phyloP scores from a whole-genome alignment of 371 early-diverging fungal species.

The Phascolomyces articulosus region DNA sequence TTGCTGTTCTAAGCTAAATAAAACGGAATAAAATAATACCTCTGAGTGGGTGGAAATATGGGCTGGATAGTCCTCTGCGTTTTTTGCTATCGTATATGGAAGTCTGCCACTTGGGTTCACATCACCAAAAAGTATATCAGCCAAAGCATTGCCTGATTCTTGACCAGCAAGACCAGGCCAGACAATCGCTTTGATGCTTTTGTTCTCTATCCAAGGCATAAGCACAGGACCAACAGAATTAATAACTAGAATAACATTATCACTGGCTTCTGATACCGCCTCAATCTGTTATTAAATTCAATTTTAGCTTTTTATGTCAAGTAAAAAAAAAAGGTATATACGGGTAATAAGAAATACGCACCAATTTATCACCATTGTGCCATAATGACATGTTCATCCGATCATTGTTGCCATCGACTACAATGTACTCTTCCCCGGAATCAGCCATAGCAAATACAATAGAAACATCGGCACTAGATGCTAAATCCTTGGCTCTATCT shows the following conservation, averaged over 20 bases:
- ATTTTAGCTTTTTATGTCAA: background rate
- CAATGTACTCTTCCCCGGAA: constrained; percentile 57
- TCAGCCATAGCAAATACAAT: constrained; percentile 61
- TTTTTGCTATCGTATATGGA: constrained; percentile 49
- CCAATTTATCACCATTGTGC: constrained; percentile 62
- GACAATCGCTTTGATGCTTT: constrained; percentile 59
- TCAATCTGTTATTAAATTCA: constrained; percentile 33
- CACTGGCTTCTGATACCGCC: constrained; percentile 53
- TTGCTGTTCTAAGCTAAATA: no score
- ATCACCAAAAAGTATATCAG: constrained; percentile 57
- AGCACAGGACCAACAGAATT: constrained; percentile 60
- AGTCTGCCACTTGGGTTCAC: constrained; percentile 60
- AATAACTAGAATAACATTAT: constrained; percentile 63
- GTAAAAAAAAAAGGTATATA: background rate
- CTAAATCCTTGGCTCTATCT: constrained; percentile 28
- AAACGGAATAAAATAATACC: background rate
- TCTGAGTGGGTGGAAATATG: constrained; percentile 38
- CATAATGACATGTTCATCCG: constrained; percentile 60
- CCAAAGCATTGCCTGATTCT: constrained; percentile 54
- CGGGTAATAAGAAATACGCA: constrained; percentile 5
- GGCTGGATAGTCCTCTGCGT: constrained; percentile 37
- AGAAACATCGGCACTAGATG: constrained; percentile 52
- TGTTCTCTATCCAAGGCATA: constrained; percentile 61
- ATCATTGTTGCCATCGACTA: constrained; percentile 48
- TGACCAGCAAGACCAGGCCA: constrained; percentile 57